Evolutionary conservation across 345 rosid species (phyloP).

Genomic region (Melaleuca quinquenervia): DNA sequence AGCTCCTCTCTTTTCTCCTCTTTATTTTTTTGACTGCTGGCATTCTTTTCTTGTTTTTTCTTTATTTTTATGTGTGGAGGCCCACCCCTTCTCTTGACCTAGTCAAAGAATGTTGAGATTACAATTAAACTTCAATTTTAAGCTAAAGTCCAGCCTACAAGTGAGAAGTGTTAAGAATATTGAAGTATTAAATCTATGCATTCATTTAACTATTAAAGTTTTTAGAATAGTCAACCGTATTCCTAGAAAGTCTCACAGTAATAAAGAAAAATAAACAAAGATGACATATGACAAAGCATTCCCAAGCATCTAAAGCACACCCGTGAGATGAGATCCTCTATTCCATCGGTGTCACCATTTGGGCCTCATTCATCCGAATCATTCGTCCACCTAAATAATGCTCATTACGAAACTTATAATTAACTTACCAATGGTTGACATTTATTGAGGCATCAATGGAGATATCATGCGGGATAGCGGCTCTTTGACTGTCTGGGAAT

Average conservation of each 20-base stretch:
- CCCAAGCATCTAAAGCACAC: neutral
- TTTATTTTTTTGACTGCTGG: too few relatives aligned
- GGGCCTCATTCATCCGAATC: neutral
- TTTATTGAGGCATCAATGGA: neutral
- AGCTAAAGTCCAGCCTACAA: neutral
- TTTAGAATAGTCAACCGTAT: rapidly evolving
- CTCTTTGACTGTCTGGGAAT: neutral
- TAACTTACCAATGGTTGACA: neutral
- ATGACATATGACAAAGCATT: neutral
- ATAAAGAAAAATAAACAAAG: neutral
- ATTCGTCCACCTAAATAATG: neutral
- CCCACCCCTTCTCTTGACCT: too few relatives aligned
- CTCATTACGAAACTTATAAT: neutral
- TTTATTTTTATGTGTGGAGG: too few relatives aligned
- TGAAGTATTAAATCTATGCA: neutral
- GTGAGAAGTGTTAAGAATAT: neutral
- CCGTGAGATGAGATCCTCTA: neutral
- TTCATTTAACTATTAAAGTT: too few relatives aligned
- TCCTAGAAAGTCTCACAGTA: neutral
- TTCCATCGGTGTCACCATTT: neutral
- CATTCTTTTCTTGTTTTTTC: too few relatives aligned
- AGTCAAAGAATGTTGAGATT: too few relatives aligned
- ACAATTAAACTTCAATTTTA: too few relatives aligned
- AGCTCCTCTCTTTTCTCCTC: too few relatives aligned
- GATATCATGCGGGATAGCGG: neutral